Percentiles rank a stretch among this genome's conserved stretches.
Conservation (phyloP, 2,329 filamentous ascomycete genomes). For the Trichoderma gracile region DNA sequence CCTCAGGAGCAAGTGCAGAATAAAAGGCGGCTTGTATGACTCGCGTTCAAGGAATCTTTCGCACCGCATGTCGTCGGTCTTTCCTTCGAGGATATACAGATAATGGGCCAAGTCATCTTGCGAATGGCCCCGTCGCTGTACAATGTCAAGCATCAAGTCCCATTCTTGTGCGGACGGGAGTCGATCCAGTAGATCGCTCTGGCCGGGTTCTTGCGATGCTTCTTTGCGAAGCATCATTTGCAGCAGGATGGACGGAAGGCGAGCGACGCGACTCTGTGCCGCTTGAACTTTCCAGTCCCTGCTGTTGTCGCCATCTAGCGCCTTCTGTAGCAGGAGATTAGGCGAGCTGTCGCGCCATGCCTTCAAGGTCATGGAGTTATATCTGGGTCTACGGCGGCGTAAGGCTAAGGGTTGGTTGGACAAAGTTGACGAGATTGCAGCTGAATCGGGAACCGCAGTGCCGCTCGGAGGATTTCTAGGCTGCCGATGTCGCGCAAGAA, state of each 20-base stretch:
- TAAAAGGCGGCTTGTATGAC: conserved; percentile 34
- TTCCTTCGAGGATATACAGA: conserved; percentile 35
- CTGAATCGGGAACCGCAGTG: neutral
- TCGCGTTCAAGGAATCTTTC: conserved; percentile 35
- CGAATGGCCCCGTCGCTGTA: conserved; percentile 30
- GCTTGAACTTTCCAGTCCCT: conserved; percentile 29
- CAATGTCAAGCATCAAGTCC: conserved; percentile 29
- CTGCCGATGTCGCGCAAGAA: neutral
- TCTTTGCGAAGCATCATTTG: conserved; percentile 37
- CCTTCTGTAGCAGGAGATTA: conserved; percentile 32
- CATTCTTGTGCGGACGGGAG: conserved; percentile 34
- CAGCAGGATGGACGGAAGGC: conserved; percentile 37
- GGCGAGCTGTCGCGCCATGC: conserved; percentile 28
- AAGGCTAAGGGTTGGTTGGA: neutral
- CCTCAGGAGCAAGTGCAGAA: conserved; percentile 38
- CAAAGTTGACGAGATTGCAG: neutral
- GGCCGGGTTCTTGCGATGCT: conserved; percentile 25
- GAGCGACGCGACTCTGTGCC: conserved; percentile 33
- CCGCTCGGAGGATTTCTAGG: neutral
- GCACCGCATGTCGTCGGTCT: conserved; percentile 38
- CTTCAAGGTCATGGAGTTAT: neutral
- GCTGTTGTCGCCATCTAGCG: conserved; percentile 24
- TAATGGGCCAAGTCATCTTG: conserved; percentile 33
- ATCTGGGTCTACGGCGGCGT: neutral
- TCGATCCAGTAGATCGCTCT: conserved; percentile 30